Percentiles rank a stretch among this genome's conserved stretches.
phyloP scores from a whole-genome alignment of 768 basidiomycete genomes.

The Cystobasidium onofrii region DNA sequence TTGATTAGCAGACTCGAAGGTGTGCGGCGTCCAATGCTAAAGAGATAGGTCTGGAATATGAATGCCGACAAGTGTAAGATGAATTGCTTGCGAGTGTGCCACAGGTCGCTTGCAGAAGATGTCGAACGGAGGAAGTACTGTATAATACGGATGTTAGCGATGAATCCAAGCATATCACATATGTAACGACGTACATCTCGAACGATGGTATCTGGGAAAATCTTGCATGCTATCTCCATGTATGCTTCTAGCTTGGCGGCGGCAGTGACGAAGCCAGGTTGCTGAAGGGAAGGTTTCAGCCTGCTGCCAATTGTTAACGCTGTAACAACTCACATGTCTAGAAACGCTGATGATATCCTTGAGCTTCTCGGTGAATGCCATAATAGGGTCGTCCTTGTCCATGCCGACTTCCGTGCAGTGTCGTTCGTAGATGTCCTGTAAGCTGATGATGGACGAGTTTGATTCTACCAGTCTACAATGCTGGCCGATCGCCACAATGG shows the following conservation, averaged over 20 bases:
- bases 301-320: not conserved
- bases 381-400: constrained; percentile 74
- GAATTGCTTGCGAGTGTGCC: constrained; percentile 97
- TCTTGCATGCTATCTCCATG: constrained; percentile 77
- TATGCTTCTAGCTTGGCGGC: constrained; percentile 60
- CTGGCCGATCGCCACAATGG: constrained; percentile 68
- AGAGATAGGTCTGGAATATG: constrained; percentile 83
- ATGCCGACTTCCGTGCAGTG: constrained; percentile 69
- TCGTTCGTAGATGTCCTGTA: constrained; percentile 90
- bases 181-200: constrained; percentile 56
- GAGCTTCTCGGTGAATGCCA: constrained; percentile 76
- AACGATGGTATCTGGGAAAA: constrained; percentile 80
- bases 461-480: constrained; percentile 77
- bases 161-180: not conserved
- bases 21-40: constrained; percentile 71
- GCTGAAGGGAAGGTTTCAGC: constrained; percentile 42
- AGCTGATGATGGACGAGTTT: constrained; percentile 78
- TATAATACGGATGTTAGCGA: not conserved
- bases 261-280: constrained; percentile 56
- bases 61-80: constrained; percentile 76
- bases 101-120: constrained; percentile 71
- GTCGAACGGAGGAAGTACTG: constrained; percentile 89
- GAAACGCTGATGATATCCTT: constrained; percentile 41
- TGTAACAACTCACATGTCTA: not conserved
- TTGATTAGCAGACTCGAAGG: constrained; percentile 82